Base-by-base conservation (phyloP, 768 basidiomycete species). In the Pleurotus djamor region DNA sequence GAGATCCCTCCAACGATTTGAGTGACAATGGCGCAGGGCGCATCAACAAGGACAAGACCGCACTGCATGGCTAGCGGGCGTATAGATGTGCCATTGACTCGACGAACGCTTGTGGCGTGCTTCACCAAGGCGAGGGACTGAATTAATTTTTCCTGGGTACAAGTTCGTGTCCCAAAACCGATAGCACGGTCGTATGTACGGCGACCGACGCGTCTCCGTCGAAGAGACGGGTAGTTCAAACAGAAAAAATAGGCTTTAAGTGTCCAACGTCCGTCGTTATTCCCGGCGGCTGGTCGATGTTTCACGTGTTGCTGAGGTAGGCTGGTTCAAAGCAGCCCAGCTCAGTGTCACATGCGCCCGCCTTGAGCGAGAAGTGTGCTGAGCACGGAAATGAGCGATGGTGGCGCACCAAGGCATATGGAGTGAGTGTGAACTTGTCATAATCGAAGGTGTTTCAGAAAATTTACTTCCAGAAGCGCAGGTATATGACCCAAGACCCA, bases 381-480 rank as follows among this genome's bases (percentile, higher is more conserved):
- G 54, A 44, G 44, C 54, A 32, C 54, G 54, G 54, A n/a, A 44
- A 44, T 28, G 37, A 56, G 54, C 54, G 54, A 50, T 56, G 54
- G 54, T 56, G 54, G 54, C 54, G 54, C 21, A 56, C 37, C 4
- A n/a, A 43, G 16, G 54, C 54, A 56, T 56, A 44, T 56, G 54
- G 54, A 44, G n/a, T 41, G 16, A 21, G 38, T 55, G 35, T 56
- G 54, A 21, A 32, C 37, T 56, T 32, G 41, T 56, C 54, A 32
- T 52, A 52, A 36, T 52, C 7, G 51, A 52, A 44, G 41, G 21
- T 32, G 54, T 56, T 56, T 56, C 54, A 56, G 54, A 56, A 56
- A 56, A 9, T 56, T 56, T 56, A 56, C 54, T 56, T 56, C 54
- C 54, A 56, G 54, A 56, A 56, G 37, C 38, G 41, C 54, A 38